Evolutionary conservation across 345 rosid genomes (phyloP), one percentile per base, ranked within the genome.

Genomic region (Gossypium raimondii): DNA sequence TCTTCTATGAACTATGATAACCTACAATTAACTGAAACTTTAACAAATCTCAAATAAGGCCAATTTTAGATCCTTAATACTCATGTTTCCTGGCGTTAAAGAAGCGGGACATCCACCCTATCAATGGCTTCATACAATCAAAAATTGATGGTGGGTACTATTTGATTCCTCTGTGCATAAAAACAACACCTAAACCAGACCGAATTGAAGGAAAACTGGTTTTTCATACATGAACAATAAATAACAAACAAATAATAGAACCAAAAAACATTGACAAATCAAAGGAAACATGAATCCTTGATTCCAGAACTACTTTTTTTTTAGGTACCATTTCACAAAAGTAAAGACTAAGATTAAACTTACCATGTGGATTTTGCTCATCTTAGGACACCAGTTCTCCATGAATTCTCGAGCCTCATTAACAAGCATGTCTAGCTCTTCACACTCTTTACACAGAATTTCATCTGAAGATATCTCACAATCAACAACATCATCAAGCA

Each of bases 301-400:
- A 14, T 71, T 75, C 73, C n/a, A 47, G 34, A 11, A 47, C 27
- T 14, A 10, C 41, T 34, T 34, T 24, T 14, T 59, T 57, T 56
- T n/a, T 67, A 45, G n/a, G 29, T 41, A 48, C n/a, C 34, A 72
- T 62, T 79, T 67, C 13, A 13, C 44, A 0, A 1, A 34, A 3
- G 22, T 3, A 60, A 68, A 67, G 73, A 60, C 25, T 53, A 69
- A 56, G 78, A 38, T 12, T 57, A 51, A 65, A 83, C 90, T 87
- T 81, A 94, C 98, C 76, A 89, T 72, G 79, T 80, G 85, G 61
- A 92, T 82, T 83, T 90, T 92, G 92, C 98, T 92, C 88, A 82
- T 80, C 82, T 83, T 86, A 8, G 87, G 87, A 65, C 86, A 86
- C 92, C 97, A 90, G 59, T 80, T 89, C 82, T 94, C 98, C 84